Conservation (phyloP, 176 grass and related monocot species). For the Carex parvula region DNA sequence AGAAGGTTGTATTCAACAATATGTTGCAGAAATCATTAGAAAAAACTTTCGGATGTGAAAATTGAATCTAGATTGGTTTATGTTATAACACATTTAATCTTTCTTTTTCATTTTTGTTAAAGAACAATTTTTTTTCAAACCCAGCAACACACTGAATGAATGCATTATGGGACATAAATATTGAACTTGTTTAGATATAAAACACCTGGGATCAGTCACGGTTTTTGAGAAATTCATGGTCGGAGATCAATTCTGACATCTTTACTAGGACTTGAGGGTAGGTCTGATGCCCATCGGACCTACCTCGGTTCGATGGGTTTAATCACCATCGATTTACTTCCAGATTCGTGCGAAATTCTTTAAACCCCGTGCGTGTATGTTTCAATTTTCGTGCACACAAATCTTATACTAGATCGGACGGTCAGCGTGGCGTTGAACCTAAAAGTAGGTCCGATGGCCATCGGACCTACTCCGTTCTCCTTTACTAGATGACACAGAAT, state of each 20-base stretch:
- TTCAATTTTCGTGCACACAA: too few relatives aligned
- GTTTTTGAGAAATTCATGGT: neutral
- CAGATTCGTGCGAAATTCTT: too few relatives aligned
- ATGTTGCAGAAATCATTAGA: neutral
- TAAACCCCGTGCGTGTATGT: too few relatives aligned
- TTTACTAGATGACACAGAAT: neutral
- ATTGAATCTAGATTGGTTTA: neutral
- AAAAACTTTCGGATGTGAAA: neutral
- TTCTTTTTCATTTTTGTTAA: neutral
- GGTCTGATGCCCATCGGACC: too few relatives aligned
- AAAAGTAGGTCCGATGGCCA: too few relatives aligned
- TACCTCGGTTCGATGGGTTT: too few relatives aligned
- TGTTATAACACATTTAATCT: neutral
- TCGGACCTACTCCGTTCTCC: too few relatives aligned
- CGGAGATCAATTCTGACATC: neutral
- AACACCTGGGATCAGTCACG: neutral
- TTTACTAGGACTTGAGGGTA: too few relatives aligned
- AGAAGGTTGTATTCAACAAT: neutral
- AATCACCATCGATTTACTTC: too few relatives aligned
- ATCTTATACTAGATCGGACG: too few relatives aligned
- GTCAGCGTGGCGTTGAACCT: too few relatives aligned
- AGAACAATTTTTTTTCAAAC: neutral
- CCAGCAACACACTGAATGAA: neutral
- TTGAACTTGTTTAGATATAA: too few relatives aligned
- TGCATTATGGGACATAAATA: neutral